phyloP scores from a whole-genome alignment of 345 rosid genomes.

The Streptanthus diversifolius region DNA sequence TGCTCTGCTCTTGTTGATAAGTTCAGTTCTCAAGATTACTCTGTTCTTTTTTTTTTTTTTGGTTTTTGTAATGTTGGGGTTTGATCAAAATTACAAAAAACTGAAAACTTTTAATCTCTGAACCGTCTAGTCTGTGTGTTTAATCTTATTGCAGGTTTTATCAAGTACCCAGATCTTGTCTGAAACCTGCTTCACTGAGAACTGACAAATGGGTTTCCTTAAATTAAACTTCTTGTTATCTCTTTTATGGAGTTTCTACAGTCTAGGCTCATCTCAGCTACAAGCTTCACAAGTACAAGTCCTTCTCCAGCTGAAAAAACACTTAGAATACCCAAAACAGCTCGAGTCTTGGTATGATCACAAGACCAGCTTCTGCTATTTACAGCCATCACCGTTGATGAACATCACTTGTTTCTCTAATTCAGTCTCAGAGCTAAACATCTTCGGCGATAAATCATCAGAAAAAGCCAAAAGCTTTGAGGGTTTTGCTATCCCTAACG shows the following conservation, averaged over 20 bases:
- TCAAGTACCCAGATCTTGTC: constrained; percentile 22
- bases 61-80: not conserved
- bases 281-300: constrained; percentile 76
- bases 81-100: not conserved
- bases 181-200: not conserved
- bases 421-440: constrained; percentile 47
- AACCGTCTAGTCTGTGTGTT: constrained; percentile 2
- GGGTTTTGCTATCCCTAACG: constrained; percentile 46
- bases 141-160: constrained; percentile 9
- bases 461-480: constrained; percentile 30
- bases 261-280: constrained; percentile 47
- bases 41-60: not conserved
- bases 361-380: constrained; percentile 50
- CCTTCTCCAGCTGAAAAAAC: constrained; percentile 70
- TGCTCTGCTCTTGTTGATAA: constrained; percentile 19
- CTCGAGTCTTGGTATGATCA: constrained; percentile 64
- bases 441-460: constrained; percentile 49
- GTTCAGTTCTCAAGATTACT: constrained; percentile 13
- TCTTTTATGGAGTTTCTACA: constrained; percentile 48
- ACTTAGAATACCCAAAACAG: constrained; percentile 59
- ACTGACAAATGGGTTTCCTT: constrained; percentile 38
- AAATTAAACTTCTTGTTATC: constrained; percentile 38
- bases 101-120: not conserved
- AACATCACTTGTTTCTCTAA: constrained; percentile 62
- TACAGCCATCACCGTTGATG: constrained; percentile 42